Base-by-base conservation (phyloP, 1,284 basidiomycete species). In the Rhizoctonia solani region DNA sequence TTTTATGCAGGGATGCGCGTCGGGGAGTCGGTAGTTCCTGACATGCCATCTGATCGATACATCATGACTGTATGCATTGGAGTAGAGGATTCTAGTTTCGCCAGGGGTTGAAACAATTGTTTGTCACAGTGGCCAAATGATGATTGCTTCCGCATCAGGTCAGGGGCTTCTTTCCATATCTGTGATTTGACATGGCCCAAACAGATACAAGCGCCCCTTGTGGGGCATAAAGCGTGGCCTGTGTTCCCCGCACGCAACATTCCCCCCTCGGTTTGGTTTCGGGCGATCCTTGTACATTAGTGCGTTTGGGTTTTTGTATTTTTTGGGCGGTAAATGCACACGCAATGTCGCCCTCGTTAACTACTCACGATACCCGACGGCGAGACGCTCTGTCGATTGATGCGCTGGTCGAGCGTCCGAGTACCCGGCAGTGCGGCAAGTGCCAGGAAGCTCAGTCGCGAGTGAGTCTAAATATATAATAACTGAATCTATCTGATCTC, bases 371-470 rank as follows among this genome's bases (percentile, higher is more conserved):
- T 29, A 27, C 13, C 29, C 54, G 54, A 16, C 56, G 27, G 5
- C 58, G 58, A 44, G 58, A 47, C 19, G 58, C 58, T 32, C 58
- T 61, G n/a, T 49, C 44, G 27, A 61, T 61, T 32, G 58, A 61
- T 37, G 29, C 58, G 29, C 58, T 61, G 4, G 46, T 61, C 23
- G 55, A 58, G 14, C 47, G 47, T 4, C 9, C 55, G 14, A 23
- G 46, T 30, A 34, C 46, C 29, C 58, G 58, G 37, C 44, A 49
- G 46, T 61, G 58, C 46, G 58, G 58, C 27, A 61, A 61, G 32
- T 61, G 58, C 46, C 58, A 61, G 32, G 58, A 61, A 23, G 44
- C 46, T n/a, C 58, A 61, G 4, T 34, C 46, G 23, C 14, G 46
- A 47, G 58, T 61, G 29, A 23, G 58, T 41, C 32, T 16, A 2